Evolutionary conservation across 306 rosid genomes (phyloP), one percentile per base, ranked within the genome.

Genomic region (Trifolium pratense): DNA sequence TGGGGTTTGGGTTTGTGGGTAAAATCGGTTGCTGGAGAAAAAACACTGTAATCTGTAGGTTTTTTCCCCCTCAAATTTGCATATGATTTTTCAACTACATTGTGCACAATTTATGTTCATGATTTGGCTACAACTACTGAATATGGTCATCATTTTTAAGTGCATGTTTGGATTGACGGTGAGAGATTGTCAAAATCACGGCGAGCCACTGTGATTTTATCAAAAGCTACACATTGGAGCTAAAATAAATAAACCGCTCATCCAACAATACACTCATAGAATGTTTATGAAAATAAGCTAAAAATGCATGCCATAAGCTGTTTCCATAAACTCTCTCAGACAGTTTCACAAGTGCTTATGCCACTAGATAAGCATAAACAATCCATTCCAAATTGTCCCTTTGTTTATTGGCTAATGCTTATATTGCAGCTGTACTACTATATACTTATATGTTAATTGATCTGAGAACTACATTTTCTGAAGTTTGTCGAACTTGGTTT

Each of bases 401-500:
- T 39, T 39, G 10, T 39, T 39, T 9, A 39, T 3, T 39, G 12
- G 45, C 45, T 39, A 39, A 9, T 11, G 12, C 3, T 39, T 39
- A 3, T 20, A 71, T 13, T 57, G 34, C 60, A 9, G 4, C 65
- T 63, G 65, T 11, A 39, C 53, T 60, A 15, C 31, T 45, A 32
- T 60, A 29, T 16, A 49, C 21, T 3, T 45, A 7, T 70, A 48
- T 17, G 42, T 52, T 63, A 36, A 59, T 21, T 51, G 26, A 12
- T 31, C 34, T 46, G 34, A 6, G 62, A 66, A 61, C 12, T 49
- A 1, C 56, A 43, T 42, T 32, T 55, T 26, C 18, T 51, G 14
- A 70, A 70, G n/a, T 69, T 23, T 18, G 12, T 57, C 6, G 9
- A 18, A 67, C 58, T 8, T 34, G 65, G 37, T 17, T 66, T 66